These are phyloP conservation scores for Fusarium circinatum DNA, from an alignment of 2,329 filamentous ascomycete species.

Conservation along the genomic window DNA sequence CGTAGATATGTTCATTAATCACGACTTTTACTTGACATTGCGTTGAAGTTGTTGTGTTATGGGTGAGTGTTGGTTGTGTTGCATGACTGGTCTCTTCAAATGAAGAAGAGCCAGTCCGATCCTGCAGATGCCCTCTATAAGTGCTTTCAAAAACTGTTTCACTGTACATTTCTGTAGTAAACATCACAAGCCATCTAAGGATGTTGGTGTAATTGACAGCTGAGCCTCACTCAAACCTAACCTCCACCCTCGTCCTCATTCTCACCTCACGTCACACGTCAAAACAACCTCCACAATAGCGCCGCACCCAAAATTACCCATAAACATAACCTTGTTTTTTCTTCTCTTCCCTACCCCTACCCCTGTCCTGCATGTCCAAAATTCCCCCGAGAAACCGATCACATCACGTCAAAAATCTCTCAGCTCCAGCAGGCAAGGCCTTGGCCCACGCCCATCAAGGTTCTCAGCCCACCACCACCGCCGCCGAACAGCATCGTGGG, in stretches of 20 bases:
- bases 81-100: too few relatives aligned
- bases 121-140: neutral
- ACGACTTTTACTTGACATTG: neutral
- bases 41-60: neutral
- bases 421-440: neutral
- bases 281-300: slow-evolving; percentile 11
- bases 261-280: slow-evolving; percentile 5
- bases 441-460: slow-evolving; percentile 36
- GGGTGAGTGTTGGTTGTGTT: neutral
- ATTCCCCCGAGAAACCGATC: neutral
- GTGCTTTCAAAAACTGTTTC: fast-evolving
- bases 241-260: neutral
- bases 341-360: neutral
- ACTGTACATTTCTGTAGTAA: fast-evolving
- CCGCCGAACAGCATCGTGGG: neutral
- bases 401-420: slow-evolving; percentile 7
- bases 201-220: neutral
- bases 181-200: neutral
- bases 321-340: slow-evolving; percentile 34
- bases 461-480: slow-evolving; percentile 28
- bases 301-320: slow-evolving; percentile 16
- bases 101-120: neutral
- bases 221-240: neutral
- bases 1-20: slow-evolving; percentile 15
- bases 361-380: neutral